Conservation (phyloP, 371 early-diverging fungal genomes). For the Apophysomyces variabilis region DNA sequence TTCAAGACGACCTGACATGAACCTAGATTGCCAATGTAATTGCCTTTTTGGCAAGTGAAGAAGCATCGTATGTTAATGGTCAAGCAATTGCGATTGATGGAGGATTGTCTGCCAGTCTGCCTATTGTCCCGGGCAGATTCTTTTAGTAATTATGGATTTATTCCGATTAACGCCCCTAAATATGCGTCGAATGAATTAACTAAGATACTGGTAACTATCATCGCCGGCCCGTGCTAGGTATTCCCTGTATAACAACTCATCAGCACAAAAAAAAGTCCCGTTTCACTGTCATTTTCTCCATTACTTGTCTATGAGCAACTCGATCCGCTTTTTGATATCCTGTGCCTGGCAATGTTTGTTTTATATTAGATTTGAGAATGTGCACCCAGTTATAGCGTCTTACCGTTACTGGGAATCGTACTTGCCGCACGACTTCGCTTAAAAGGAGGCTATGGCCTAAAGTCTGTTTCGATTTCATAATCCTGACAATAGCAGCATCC, state of each 20-base stretch:
- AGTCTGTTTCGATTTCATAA: slow-evolving; percentile 86
- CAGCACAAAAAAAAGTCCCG: background rate
- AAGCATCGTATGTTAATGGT: slow-evolving; percentile 62
- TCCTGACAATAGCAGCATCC: slow-evolving; percentile 94
- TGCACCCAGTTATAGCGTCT: slow-evolving; percentile 7
- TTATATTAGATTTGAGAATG: background rate
- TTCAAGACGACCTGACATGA: background rate
- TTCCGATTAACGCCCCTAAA: background rate
- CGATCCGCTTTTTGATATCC: slow-evolving; percentile 89
- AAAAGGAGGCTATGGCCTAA: slow-evolving; percentile 72
- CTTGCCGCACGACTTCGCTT: slow-evolving; percentile 72
- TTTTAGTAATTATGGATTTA: background rate
- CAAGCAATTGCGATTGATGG: slow-evolving; percentile 62
- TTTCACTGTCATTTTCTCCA: background rate
- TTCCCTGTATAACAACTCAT: slow-evolving; percentile 27
- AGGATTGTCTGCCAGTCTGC: slow-evolving; percentile 54
- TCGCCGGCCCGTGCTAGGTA: slow-evolving; percentile 36
- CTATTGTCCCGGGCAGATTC: slow-evolving; percentile 35
- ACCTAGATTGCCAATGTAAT: slow-evolving; percentile 55
- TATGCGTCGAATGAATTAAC: background rate
- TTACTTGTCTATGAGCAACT: slow-evolving; percentile 82
- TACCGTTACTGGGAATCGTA: slow-evolving; percentile 84
- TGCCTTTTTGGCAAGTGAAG: slow-evolving; percentile 60
- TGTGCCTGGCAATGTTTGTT: slow-evolving; percentile 47
- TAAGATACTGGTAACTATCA: slow-evolving; percentile 34